Evolutionary conservation across 352 stramenopile genomes (phyloP).

Genomic region (Elongisporangium anandrum): DNA sequence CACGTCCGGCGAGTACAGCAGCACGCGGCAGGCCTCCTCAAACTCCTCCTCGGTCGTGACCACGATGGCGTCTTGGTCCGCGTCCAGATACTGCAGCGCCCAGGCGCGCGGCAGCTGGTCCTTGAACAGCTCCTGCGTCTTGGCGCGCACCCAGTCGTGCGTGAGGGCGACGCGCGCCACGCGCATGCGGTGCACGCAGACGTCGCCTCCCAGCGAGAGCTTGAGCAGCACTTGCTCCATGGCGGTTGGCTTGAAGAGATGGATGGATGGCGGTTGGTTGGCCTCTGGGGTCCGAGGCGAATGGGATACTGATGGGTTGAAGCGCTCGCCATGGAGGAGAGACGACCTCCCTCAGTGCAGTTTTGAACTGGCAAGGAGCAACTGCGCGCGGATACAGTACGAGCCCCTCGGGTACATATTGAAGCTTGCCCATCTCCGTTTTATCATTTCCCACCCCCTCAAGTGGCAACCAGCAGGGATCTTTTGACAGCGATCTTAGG

Average conservation of each 20-base stretch:
- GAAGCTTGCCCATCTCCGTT: background rate
- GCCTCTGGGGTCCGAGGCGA: background rate
- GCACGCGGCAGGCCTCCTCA: constrained; percentile 47
- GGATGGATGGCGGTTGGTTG: background rate
- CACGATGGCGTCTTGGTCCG: constrained; percentile 66
- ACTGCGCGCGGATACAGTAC: background rate
- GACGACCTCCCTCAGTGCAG: background rate
- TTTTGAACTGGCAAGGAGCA: background rate
- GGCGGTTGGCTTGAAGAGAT: background rate
- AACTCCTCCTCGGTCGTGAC: constrained; percentile 48
- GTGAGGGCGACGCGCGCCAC: constrained; percentile 28
- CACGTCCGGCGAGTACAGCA: constrained; percentile 18
- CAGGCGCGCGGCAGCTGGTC: constrained; percentile 22
- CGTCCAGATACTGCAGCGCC: constrained; percentile 63
- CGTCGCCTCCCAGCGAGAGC: constrained; percentile 31
- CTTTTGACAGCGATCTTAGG: background rate
- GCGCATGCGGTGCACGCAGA: constrained; percentile 40
- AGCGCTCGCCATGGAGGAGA: background rate
- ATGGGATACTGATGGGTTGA: background rate
- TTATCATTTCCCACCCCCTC: background rate
- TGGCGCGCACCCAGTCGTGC: constrained; percentile 37
- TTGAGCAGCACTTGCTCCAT: constrained; percentile 40
- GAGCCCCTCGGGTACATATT: background rate
- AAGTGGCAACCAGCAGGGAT: background rate
- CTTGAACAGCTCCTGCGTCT: constrained; percentile 33